Conservation (phyloP, 176 grass and related monocot species). For the Triticum turgidum region DNA sequence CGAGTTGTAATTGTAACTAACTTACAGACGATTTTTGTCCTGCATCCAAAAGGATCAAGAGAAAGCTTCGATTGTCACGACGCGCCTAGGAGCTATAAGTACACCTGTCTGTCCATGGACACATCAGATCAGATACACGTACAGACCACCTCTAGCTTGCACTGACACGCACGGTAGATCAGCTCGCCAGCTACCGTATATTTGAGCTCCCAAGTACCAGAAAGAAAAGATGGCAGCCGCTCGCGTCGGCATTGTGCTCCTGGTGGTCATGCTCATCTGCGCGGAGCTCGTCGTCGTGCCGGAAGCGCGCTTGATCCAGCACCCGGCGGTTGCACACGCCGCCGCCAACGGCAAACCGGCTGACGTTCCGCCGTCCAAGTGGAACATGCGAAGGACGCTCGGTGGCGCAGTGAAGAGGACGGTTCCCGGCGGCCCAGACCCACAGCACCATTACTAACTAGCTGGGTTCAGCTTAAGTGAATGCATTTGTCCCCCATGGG, state of each 20-base stretch:
- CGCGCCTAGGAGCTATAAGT: constrained; percentile 12
- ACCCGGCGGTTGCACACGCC: neutral
- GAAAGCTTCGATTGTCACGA: neutral
- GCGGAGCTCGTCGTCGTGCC: neutral
- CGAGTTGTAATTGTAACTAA: too few species aligned
- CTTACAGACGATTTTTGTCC: neutral
- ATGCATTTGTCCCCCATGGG: neutral
- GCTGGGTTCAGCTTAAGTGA: neutral
- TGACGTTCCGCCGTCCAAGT: neutral
- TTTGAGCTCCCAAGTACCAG: neutral
- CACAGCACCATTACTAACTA: constrained; percentile 38
- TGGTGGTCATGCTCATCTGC: constrained; percentile 25
- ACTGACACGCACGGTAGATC: neutral
- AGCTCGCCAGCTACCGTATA: neutral
- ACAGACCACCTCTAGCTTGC: neutral
- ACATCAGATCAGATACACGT: neutral
- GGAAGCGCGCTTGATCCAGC: neutral
- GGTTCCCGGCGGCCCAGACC: constrained; percentile 44
- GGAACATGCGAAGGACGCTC: constrained; percentile 22
- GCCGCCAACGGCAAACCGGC: neutral
- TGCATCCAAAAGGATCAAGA: neutral
- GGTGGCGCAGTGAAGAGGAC: constrained; percentile 19
- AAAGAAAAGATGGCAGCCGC: constrained; percentile 9
- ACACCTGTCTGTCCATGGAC: neutral
- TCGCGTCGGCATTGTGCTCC: constrained; percentile 30